Base-by-base conservation (phyloP, 2,329 filamentous ascomycete genomes). In the Diaporthe destruens region DNA sequence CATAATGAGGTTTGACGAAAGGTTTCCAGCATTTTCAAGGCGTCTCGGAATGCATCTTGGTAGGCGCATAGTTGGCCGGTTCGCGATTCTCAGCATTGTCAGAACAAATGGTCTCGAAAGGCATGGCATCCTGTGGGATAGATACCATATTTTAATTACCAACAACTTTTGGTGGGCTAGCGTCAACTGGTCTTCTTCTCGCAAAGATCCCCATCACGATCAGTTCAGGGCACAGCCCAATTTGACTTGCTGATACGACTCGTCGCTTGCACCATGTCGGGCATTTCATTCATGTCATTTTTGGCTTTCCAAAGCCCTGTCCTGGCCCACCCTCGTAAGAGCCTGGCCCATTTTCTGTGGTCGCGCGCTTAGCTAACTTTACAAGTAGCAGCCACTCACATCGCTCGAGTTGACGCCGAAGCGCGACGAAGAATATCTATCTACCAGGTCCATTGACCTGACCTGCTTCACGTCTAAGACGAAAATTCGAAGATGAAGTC, bases 41-140 rank as follows among this genome's bases (percentile, higher is more conserved):
- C 72, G 69, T 73, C 69, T 67, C 44, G 72, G 55, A 29, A 57
- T 66, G 69, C 56, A 73, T 73, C 47, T 63, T 25, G 49, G 49
- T 44, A 71, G 69, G 69, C 69, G 69, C 69, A 54, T 54, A 34
- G 29, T 39, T 36, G 51, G 42, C 44, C 32, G 51, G 25, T 59
- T 36, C n/a, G 25, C 23, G 20, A 54, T n/a, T 44, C 44, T 57
- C 59, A 39, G 51, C 53, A 56, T 68, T 42, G 34, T 55, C 36
- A 65, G 66, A 49, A 51, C 71, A 49, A 2, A 23, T 66, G 54
- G 49, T 9, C 18, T 36, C 11, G 8, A 39, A 49, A 51, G 29
- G 51, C 51, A 42, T 61, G 56, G 69, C 61, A 55, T 47, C 32
- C 23, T 51, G 44, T 23, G 36, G 55, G 18, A 72, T 68, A 72